Base-by-base conservation (phyloP, 257 asterid species). In the Gentiana straminea region DNA sequence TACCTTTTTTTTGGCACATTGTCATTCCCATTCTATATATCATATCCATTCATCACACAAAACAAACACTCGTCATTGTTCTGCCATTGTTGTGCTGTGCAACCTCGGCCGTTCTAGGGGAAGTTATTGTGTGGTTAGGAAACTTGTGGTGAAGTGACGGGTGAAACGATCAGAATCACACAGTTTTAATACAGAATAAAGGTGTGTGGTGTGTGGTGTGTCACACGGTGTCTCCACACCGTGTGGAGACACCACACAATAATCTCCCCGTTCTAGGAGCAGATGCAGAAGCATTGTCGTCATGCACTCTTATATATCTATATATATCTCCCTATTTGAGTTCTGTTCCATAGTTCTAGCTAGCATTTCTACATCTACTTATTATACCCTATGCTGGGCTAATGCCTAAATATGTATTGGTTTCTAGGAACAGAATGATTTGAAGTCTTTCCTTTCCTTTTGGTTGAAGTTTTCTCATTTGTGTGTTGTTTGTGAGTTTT, bases 241-340 rank as follows among this genome's bases (percentile, higher is more conserved):
- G 24, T 24, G 24, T 24, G 24, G 24, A 24, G 24, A 24, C 24
- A 24, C 24, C 24, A 24, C 24, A 24, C 24, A 24, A 24, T 24
- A 24, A 24, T 24, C 24, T 24, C 24, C 24, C 24, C 24, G 24
- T 24, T 24, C 63, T 43, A 61, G 80, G 55, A 74, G 79, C 79
- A 69, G 94, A 91, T 41, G 77, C 94, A 38, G 94, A 88, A 84
- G 97, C 81, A 89, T 84, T 84, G 96, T 82, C 72, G 89, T 49
- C 49, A 45, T 41, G 61, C 73, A 12, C 46, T 10, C 61, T 64
- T 24, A 24, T 24, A 24, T 24, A 24, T 24, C 24, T 24, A 24
- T 57, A 47, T 39, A 41, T 41, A 41, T 41, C 9, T 10, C 8
- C 8, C 9, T 41, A 5, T 10, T 41, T 39, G 8, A 39, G 8